Conservation (phyloP, 805 yeast genomes). For the Brettanomyces naardenensis region DNA sequence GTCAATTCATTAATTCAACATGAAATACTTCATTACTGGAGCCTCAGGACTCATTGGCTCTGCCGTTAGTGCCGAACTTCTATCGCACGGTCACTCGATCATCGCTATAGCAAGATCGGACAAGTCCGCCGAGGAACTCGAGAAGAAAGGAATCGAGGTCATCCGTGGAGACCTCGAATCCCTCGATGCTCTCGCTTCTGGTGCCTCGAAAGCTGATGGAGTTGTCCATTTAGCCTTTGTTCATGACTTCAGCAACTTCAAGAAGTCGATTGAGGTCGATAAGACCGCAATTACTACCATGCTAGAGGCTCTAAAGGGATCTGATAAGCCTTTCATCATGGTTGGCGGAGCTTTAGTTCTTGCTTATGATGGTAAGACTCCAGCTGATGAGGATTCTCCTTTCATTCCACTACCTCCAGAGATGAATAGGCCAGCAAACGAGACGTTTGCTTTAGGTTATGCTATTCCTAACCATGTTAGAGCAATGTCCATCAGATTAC, state of each 20-base stretch:
- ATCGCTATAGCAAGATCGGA: conserved; percentile 24
- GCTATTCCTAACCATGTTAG: not conserved
- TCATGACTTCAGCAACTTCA: not conserved
- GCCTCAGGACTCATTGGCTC: conserved; percentile 29
- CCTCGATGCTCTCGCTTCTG: not conserved
- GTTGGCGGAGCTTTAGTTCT: not conserved
- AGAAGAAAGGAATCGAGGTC: not conserved
- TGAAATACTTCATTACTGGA: conserved; percentile 27
- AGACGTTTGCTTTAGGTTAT: not conserved
- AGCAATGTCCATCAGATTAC: not conserved
- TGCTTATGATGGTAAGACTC: not conserved
- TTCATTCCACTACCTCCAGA: not conserved
- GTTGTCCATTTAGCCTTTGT: conserved; percentile 1
- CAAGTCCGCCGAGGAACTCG: not conserved
- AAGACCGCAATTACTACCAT: not conserved
- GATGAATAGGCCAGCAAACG: not conserved
- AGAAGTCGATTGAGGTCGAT: not conserved
- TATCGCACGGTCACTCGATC: conserved; percentile 19
- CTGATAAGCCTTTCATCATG: not conserved
- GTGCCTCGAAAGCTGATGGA: conserved; percentile 2
- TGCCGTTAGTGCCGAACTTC: conserved; percentile 19
- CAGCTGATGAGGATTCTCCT: not conserved
- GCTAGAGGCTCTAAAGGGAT: not conserved
- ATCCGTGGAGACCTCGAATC: not conserved
- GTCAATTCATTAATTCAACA: too few species aligned